A percentile compares a stretch with the other conserved stretches of the same genome.
Evolutionary conservation across 2,329 filamentous ascomycete genomes (phyloP).

Genomic region (Chaetomium strumarium): DNA sequence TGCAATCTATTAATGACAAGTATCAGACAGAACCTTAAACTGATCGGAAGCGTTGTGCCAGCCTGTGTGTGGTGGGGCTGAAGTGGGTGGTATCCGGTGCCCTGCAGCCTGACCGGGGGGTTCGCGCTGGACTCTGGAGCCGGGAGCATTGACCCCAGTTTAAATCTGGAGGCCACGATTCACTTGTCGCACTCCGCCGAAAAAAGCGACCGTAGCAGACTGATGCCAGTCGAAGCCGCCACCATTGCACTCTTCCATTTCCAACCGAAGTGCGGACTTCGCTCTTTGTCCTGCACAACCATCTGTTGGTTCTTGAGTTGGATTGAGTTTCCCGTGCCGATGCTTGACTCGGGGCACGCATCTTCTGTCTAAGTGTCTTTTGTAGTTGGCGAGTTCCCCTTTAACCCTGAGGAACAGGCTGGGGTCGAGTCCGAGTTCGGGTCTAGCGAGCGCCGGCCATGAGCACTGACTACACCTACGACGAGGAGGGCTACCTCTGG

Average conservation of each 20-base stretch:
- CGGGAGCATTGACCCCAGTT: constrained; percentile 26
- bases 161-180: constrained; percentile 35
- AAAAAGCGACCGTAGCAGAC: constrained; percentile 7
- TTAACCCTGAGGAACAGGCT: neutral
- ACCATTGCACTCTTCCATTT: constrained; percentile 17
- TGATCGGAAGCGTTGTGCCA: too few relatives aligned
- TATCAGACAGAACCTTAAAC: too few relatives aligned
- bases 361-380: neutral
- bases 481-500: constrained; percentile 97
- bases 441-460: constrained; percentile 47
- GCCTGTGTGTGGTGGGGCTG: neutral
- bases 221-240: constrained; percentile 19
- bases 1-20: too few relatives aligned
- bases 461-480: constrained; percentile 96
- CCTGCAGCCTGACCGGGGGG: neutral
- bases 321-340: neutral
- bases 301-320: neutral
- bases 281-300: constrained; percentile 10
- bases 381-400: neutral
- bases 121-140: neutral
- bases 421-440: neutral
- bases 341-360: constrained; percentile 1
- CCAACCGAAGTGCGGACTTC: constrained; percentile 4
- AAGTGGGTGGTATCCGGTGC: neutral
- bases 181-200: constrained; percentile 20